Percentiles rank a stretch among this genome's conserved stretches.
Evolutionary conservation across 139 green algal species (phyloP).

Genomic region (Chlamydomonas sphaeroides): DNA sequence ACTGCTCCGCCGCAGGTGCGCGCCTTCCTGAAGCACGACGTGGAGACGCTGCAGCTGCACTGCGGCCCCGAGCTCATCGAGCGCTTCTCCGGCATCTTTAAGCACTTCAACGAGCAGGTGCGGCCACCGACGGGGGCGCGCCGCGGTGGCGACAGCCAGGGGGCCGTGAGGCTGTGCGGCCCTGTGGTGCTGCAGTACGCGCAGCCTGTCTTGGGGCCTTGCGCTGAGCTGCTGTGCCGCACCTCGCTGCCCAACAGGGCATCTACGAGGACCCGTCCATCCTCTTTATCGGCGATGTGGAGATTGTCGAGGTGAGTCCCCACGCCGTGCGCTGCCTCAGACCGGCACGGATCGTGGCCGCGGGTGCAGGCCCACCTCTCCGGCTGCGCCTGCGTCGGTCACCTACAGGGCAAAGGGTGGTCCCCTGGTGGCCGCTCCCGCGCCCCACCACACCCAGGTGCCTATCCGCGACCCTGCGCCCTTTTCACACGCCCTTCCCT

Average conservation of each 20-base stretch:
- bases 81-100: slow-evolving; percentile 82
- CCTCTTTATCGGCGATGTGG: slow-evolving; percentile 88
- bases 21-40: slow-evolving; percentile 66
- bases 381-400: too few species aligned
- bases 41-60: slow-evolving; percentile 70
- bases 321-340: neutral
- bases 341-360: too few species aligned
- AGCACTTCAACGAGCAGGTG: slow-evolving; percentile 64
- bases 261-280: slow-evolving; percentile 86
- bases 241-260: too few species aligned
- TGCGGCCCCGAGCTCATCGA: slow-evolving; percentile 89
- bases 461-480: too few species aligned
- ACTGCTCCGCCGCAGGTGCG: slow-evolving; percentile 4
- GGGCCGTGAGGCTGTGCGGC: neutral
- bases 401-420: too few species aligned
- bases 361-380: too few species aligned
- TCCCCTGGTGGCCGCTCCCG: neutral
- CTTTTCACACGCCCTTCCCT: too few species aligned
- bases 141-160: neutral
- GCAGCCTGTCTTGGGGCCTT: too few species aligned
- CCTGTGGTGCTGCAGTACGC: too few species aligned
- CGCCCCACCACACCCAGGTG: neutral
- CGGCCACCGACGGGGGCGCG: neutral
- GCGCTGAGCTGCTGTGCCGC: too few species aligned
- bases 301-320: slow-evolving; percentile 41